phyloP scores from a whole-genome alignment of 1,139 yeast genomes.

The Debaryomyces subglobosus region DNA sequence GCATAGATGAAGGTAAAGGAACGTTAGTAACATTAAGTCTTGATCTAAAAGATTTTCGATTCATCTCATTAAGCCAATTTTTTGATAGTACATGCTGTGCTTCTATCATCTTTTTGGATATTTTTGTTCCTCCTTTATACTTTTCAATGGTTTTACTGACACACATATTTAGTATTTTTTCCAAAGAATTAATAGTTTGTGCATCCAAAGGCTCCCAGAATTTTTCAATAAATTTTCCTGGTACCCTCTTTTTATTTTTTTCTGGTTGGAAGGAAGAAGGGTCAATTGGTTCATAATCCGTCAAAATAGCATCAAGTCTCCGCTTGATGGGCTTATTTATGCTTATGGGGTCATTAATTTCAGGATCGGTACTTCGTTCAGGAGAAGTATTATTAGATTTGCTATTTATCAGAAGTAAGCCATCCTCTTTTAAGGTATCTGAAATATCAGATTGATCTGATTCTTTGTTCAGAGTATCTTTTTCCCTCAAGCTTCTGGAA shows the following conservation, averaged over 20 bases:
- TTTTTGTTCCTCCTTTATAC: slow-evolving; percentile 18
- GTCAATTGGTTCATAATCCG: slow-evolving; percentile 13
- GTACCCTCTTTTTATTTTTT: slow-evolving; percentile 23
- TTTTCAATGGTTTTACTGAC: slow-evolving; percentile 35
- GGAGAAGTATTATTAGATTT: not conserved
- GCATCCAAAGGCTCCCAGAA: slow-evolving; percentile 39
- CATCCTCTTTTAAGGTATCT: not conserved
- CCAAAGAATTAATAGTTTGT: slow-evolving; percentile 25
- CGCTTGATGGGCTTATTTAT: not conserved
- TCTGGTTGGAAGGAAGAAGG: slow-evolving; percentile 19
- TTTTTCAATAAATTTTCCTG: slow-evolving; percentile 36
- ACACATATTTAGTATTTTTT: slow-evolving; percentile 33
- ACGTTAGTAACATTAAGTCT: slow-evolving; percentile 37
- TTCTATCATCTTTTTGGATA: slow-evolving; percentile 23
- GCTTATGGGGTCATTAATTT: not conserved
- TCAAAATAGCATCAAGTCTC: not conserved
- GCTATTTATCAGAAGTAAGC: not conserved
- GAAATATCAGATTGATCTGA: not conserved
- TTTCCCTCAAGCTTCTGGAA: not conserved
- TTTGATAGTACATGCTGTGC: slow-evolving; percentile 32
- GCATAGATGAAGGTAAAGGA: slow-evolving; percentile 34
- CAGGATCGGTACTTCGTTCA: not conserved
- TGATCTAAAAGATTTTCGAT: slow-evolving; percentile 33
- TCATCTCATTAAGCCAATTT: slow-evolving; percentile 34
- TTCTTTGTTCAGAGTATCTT: not conserved